These are phyloP conservation scores for Megacollybia platyphylla DNA, from an alignment of 1,284 basidiomycete species.

Conservation along the genomic window DNA sequence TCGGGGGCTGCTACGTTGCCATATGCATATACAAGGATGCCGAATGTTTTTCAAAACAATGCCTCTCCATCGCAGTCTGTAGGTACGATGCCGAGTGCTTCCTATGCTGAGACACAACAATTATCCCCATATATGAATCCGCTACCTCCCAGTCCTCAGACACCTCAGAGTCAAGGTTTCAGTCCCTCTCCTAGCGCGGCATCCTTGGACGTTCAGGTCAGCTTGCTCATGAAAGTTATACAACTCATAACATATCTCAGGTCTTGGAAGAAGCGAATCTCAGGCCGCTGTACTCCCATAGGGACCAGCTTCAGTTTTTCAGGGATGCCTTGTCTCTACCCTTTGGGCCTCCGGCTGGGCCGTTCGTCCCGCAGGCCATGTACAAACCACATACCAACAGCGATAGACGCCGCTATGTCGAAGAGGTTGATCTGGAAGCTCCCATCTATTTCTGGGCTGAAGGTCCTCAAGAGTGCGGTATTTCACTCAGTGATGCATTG, in stretches of 20 bases:
- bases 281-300: constrained; percentile 17
- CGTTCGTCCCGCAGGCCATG: constrained; percentile 50
- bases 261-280: background rate
- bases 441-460: constrained; percentile 51
- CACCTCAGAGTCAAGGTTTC: constrained; percentile 3
- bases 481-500: constrained; percentile 40
- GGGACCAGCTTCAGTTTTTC: constrained; percentile 28
- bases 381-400: constrained; percentile 66
- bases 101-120: constrained; percentile 6
- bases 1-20: too few species aligned
- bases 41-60: too few species aligned
- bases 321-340: constrained; percentile 23
- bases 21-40: too few species aligned
- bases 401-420: constrained; percentile 61
- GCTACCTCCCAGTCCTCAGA: constrained; percentile 9
- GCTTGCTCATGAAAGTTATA: background rate
- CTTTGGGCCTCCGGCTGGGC: constrained; percentile 18
- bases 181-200: background rate
- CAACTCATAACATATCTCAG: background rate
- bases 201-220: background rate
- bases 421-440: constrained; percentile 43
- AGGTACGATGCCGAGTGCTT: constrained; percentile 3
- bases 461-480: constrained; percentile 39
- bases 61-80: background rate
- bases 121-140: constrained; percentile 8